Percentiles rank a stretch among this genome's conserved stretches.
Conservation (phyloP, 2,329 filamentous ascomycete genomes). For the Colletotrichum orbiculare region DNA sequence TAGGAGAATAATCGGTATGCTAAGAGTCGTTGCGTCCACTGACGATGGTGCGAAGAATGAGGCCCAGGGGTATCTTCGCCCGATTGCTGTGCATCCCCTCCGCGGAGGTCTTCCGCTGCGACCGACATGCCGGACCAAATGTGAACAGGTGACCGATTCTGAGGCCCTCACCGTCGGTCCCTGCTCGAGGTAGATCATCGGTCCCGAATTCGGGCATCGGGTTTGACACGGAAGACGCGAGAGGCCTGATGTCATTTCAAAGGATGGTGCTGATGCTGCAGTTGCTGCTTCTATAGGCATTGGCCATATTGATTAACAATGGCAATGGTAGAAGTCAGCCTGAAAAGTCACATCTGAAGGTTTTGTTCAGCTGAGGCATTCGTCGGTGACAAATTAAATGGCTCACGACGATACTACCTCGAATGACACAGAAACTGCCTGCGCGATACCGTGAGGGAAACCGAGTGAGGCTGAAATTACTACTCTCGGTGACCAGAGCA, state of each 20-base stretch:
- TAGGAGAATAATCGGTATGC: too few species aligned
- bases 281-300: too few species aligned
- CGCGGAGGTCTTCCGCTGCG: background rate
- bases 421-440: background rate
- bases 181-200: background rate
- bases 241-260: too few species aligned
- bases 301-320: too few species aligned
- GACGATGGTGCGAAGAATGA: background rate
- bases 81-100: conserved; percentile 6
- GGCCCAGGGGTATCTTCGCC: background rate
- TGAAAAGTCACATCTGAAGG: background rate
- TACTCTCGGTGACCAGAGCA: background rate
- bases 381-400: conserved; percentile 9
- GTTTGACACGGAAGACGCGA: background rate
- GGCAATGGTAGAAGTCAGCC: too few species aligned
- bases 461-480: background rate
- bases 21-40: too few species aligned
- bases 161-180: conserved; percentile 18
- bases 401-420: background rate
- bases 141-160: conserved; percentile 8
- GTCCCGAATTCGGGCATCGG: background rate
- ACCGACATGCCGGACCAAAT: too few species aligned
- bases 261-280: too few species aligned
- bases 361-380: conserved; percentile 9
- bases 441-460: background rate